Evolutionary conservation across 257 asterid species (phyloP).

Genomic region (Lavandula angustifolia): DNA sequence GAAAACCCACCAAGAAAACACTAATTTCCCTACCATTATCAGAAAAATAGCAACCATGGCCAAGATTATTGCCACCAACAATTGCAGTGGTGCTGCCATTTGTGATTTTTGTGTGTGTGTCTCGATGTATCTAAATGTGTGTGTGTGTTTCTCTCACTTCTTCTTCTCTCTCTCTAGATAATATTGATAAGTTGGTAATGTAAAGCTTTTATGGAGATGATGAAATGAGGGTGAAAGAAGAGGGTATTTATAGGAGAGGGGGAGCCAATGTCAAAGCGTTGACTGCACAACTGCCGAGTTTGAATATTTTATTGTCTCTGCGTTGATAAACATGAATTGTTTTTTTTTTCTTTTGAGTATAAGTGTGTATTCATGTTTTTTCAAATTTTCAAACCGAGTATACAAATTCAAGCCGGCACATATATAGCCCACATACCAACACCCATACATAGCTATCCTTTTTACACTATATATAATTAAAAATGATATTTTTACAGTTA

Average conservation of each 20-base stretch:
- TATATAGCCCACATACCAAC: not conserved
- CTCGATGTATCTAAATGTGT: not conserved
- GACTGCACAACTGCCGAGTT: slow-evolving; percentile 23
- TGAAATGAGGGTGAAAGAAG: not conserved
- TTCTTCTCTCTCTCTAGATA: too few relatives aligned
- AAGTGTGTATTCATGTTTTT: slow-evolving; percentile 19
- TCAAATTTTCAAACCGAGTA: slow-evolving; percentile 22
- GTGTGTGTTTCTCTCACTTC: not conserved
- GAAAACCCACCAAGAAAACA: slow-evolving; percentile 56
- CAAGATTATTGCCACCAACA: slow-evolving; percentile 14
- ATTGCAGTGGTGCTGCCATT: slow-evolving; percentile 35
- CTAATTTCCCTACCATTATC: slow-evolving; percentile 34
- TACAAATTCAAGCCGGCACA: not conserved
- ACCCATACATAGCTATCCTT: too few relatives aligned
- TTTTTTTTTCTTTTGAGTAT: not conserved
- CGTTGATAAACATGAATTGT: not conserved
- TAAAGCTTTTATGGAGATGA: not conserved
- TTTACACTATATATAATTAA: too few relatives aligned
- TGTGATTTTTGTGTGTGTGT: too few relatives aligned
- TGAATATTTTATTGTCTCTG: slow-evolving; percentile 25
- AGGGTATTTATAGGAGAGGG: slow-evolving; percentile 25
- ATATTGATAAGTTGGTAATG: not conserved
- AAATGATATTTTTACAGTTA: too few relatives aligned
- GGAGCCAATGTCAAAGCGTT: slow-evolving; percentile 17
- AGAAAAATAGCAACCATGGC: slow-evolving; percentile 33